Percentiles rank a stretch among this genome's conserved stretches.
These are phyloP conservation scores for Candida odintsovae DNA, from an alignment of 805 yeast species.

Conservation along the genomic window DNA sequence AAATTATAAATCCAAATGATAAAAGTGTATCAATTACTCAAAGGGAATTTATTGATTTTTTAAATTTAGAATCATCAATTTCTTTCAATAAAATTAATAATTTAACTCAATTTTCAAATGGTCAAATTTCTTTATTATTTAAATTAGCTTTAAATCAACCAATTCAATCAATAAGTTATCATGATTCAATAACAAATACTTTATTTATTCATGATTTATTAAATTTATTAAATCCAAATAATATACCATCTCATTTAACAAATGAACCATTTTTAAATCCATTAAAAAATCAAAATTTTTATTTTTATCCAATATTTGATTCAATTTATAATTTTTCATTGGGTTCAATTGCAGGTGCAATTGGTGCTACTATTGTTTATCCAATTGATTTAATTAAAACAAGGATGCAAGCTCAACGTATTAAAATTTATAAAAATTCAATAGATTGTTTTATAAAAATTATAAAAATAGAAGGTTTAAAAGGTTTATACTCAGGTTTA, in stretches of 20 bases:
- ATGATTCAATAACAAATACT: constrained; percentile 1
- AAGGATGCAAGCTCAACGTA: constrained; percentile 93
- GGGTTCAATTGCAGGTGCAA: constrained; percentile 95
- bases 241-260: constrained; percentile 22
- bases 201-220: constrained; percentile 33
- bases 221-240: constrained; percentile 36
- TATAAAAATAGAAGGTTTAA: constrained; percentile 66
- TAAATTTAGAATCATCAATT: constrained; percentile 27
- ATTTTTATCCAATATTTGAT: constrained; percentile 65
- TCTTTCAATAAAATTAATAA: constrained; percentile 33
- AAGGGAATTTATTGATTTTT: constrained; percentile 27
- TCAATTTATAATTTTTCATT: constrained; percentile 81
- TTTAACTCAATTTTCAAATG: constrained; percentile 34
- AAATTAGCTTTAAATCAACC: constrained; percentile 11
- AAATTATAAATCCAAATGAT: constrained; percentile 14
- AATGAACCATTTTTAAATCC: constrained; percentile 7
- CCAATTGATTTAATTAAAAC: constrained; percentile 96
- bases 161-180: not conserved
- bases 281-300: constrained; percentile 26
- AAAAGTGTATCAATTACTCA: constrained; percentile 30
- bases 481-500: constrained; percentile 87
- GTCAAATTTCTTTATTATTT: constrained; percentile 34
- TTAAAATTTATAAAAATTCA: constrained; percentile 69
- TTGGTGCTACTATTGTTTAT: constrained; percentile 96
- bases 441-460: constrained; percentile 82